Base-by-base conservation (phyloP, 2,329 filamentous ascomycete genomes). In the Penicillium sp. region DNA sequence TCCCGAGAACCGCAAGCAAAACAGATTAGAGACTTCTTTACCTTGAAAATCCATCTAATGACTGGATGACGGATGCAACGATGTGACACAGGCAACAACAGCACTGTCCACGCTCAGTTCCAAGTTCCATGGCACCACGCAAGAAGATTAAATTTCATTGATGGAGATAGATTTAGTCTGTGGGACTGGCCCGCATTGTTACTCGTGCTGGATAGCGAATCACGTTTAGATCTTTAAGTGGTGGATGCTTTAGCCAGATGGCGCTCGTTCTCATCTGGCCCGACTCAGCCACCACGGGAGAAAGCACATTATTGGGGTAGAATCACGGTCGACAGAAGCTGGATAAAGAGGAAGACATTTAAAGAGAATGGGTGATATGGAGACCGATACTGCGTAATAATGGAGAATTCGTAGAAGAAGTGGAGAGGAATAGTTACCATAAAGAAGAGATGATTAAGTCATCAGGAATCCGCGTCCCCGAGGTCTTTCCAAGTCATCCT, bases 121-220 rank as follows among this genome's bases (percentile, higher is more conserved):
- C 55, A 45, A 44, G 45, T 47, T 49, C 48, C 54, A 35, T 46
- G 31, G 44, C 38, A 13, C 41, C 29, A 30, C 17, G 49, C 51
- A 57, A 54, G 17, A 29, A 51, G 47, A 19, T 30, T 30, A 17
- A 50, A 46, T 47, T 13, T 47, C 30, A 56, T 53, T 38, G 55
- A 35, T 15, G 54, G 56, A 53, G 44, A 52, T 31, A 62, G 38
- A 44, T 59, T 54, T 52, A 35, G 45, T 21, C 23, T 44, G 63
- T 62, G 63, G 60, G 48, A 62, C 60, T 51, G 52, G 60, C 53
- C 60, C 56, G 45, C 58, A 64, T 57, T 15, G 54, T 57, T 17
- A 52, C 48, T 59, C 45, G 47, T 55, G 30, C 46, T 52, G 62
- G 50, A 46, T 29, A 38, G 53, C 62, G 55, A 64, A 64, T 64